phyloP scores from a whole-genome alignment of 352 stramenopile genomes.

The Phytophthora melonis region DNA sequence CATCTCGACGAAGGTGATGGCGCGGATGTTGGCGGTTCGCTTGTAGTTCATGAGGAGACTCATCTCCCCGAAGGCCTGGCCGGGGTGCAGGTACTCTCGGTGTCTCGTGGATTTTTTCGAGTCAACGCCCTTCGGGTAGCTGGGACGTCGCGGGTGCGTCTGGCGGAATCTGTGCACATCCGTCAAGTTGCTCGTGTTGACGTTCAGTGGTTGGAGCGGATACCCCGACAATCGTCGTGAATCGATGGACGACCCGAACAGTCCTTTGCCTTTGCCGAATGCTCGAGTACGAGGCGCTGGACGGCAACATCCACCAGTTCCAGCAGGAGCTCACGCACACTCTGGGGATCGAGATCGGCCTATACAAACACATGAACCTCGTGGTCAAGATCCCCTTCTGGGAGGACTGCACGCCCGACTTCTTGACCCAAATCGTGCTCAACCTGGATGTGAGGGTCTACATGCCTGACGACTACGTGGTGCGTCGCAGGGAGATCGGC shows the following conservation, averaged over 20 bases:
- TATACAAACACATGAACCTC: not conserved
- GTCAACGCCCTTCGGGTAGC: too few species aligned
- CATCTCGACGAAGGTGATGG: constrained; percentile 35
- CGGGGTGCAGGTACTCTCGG: too few species aligned
- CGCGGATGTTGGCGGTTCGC: constrained; percentile 29
- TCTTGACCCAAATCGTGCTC: not conserved
- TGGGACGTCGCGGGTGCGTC: too few species aligned
- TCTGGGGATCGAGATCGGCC: not conserved
- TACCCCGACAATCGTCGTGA: too few species aligned
- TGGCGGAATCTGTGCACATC: too few species aligned
- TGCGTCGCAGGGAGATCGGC: not conserved
- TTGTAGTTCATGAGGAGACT: constrained; percentile 45
- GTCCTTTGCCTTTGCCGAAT: too few species aligned
- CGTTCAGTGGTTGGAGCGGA: too few species aligned
- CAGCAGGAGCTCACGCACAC: not conserved
- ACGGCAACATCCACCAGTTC: not conserved
- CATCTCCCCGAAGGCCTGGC: constrained; percentile 41
- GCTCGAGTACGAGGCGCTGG: not conserved
- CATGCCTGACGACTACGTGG: not conserved
- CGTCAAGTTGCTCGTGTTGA: too few species aligned
- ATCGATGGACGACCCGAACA: too few species aligned
- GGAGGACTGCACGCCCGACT: not conserved
- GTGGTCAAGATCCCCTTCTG: not conserved
- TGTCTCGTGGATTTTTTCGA: too few species aligned
- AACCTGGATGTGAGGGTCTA: not conserved